Base-by-base conservation (phyloP, 2,329 filamentous ascomycete genomes). In the Ascochyta koolunga region DNA sequence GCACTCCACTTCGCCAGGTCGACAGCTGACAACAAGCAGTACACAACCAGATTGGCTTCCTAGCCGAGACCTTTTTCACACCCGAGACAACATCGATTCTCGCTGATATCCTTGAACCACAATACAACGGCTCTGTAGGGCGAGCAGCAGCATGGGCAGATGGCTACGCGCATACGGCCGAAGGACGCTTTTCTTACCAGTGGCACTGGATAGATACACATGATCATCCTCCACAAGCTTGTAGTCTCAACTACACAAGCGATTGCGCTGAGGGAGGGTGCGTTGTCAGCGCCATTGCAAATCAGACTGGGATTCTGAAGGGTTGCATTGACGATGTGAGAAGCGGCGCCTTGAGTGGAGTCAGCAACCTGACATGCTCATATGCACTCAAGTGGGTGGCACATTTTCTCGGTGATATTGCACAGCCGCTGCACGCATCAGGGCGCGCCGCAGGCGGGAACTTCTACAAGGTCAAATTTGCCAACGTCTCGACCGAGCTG, bases 351-450 rank as follows among this genome's bases (percentile, higher is more conserved):
- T 37, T 66, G 54, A 66, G 29, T 16, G 60, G 53, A 38, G 69
- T 72, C 10, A 57, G 61, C 29, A 73, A 77, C 50, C 10, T 73
- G 50, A 72, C 70, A 11, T 77, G 75, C 55, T 73, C 72, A 1
- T 71, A 77, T 50, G 75, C 76, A n/a, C 57, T 77, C 29, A 77
- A 76, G 43, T 78, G 75, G 73, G 68, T 76, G 3, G 62, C 70
- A 4, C 76, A 78, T 59, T 78, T 77, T 54, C 37, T 77, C 8
- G 75, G 76, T 16, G 76, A 78, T 41, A 73, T 78, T 11, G 64
- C 71, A 6, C 76, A 78, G 60, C 76, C 76, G 1, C 64, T 78
- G 16, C 76, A 78, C 60, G 72, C 75, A 10, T 76, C 71, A 15
- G 72, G 70, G 13, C 60, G 70, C 6, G 73, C 69, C 18, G 65